Percentiles rank a stretch among this genome's conserved stretches.
Evolutionary conservation across 2,329 filamentous ascomycete species (phyloP).

Genomic region (Ophiostoma australiae): DNA sequence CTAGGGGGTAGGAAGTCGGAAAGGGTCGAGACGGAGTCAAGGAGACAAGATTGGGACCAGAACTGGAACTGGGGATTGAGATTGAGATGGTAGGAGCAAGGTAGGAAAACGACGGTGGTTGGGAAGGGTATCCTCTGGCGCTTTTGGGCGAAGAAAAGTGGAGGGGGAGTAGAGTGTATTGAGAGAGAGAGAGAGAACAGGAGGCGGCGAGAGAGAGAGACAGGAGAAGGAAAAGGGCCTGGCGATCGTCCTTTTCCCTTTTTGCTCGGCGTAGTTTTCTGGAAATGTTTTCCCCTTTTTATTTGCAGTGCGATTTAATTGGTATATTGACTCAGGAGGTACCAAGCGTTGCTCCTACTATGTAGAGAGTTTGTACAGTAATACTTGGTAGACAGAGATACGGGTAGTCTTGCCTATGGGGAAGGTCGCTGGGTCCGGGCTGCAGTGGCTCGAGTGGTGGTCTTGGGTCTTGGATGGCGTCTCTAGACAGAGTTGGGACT

Average conservation of each 20-base stretch:
- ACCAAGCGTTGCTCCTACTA: not conserved
- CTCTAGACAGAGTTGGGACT: slow-evolving; percentile 28
- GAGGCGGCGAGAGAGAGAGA: not conserved
- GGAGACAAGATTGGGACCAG: slow-evolving; percentile 13
- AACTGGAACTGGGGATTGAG: slow-evolving; percentile 6
- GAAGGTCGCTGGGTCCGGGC: slow-evolving; percentile 27
- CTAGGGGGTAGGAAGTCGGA: slow-evolving; percentile 8
- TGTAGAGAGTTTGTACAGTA: not conserved
- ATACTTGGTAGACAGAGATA: slow-evolving; percentile 21
- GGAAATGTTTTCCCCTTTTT: not conserved
- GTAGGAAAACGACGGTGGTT: slow-evolving; percentile 24
- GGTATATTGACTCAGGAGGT: slow-evolving; percentile 5
- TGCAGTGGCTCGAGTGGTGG: slow-evolving; percentile 15
- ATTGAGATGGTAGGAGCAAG: slow-evolving; percentile 18
- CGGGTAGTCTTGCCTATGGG: slow-evolving; percentile 25
- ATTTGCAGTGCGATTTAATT: not conserved
- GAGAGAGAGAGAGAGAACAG: slow-evolving; percentile 6
- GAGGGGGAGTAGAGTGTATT: slow-evolving; percentile 15
- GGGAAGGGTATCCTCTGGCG: slow-evolving; percentile 19
- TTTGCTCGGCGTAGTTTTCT: slow-evolving; percentile 14
- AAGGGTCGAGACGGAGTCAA: slow-evolving; percentile 16
- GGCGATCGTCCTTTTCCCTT: slow-evolving; percentile 24
- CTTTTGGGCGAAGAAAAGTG: slow-evolving; percentile 22
- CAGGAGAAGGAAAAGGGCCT: slow-evolving; percentile 18
- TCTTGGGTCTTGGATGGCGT: slow-evolving; percentile 18